Conservation (phyloP, 164 flowering plant species). For the Vitis cinerea region DNA sequence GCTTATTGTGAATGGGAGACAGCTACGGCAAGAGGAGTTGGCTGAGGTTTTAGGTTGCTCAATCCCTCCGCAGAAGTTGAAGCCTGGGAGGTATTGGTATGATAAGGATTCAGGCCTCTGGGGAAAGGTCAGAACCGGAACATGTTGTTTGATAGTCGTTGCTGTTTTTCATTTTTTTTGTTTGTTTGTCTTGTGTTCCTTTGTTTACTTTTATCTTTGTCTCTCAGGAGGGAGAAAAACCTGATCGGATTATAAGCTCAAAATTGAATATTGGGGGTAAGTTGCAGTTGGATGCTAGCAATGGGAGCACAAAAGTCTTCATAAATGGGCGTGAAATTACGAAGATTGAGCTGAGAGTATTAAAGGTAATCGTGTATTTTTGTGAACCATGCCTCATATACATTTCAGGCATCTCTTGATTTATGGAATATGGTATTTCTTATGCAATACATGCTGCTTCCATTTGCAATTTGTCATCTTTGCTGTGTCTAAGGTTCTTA, state of each 20-base stretch:
- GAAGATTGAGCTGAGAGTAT: slow-evolving; percentile 42
- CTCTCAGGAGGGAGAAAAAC: slow-evolving; percentile 53
- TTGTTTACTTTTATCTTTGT: neutral
- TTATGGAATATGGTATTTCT: too few relatives aligned
- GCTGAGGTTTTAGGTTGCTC: slow-evolving; percentile 43
- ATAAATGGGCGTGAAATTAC: slow-evolving; percentile 62
- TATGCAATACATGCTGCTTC: too few relatives aligned
- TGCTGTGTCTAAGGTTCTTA: too few relatives aligned
- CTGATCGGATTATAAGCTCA: slow-evolving; percentile 47
- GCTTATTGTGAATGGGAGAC: slow-evolving; percentile 47
- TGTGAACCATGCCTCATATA: neutral
- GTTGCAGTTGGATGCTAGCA: slow-evolving; percentile 43
- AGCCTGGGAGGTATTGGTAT: slow-evolving; percentile 60
- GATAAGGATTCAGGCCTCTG: slow-evolving; percentile 63
- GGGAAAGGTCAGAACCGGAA: slow-evolving; percentile 47
- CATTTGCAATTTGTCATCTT: too few relatives aligned
- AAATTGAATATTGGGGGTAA: slow-evolving; percentile 57
- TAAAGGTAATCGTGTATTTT: slow-evolving; percentile 30
- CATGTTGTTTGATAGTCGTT: neutral
- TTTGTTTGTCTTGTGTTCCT: slow-evolving; percentile 3
- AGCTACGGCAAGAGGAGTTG: slow-evolving; percentile 42
- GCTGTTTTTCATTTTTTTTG: neutral
- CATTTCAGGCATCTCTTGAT: neutral
- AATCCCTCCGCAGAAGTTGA: slow-evolving; percentile 46
- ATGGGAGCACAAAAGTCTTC: slow-evolving; percentile 49